Evolutionary conservation across 2,329 filamentous ascomycete genomes (phyloP), one percentile per base, ranked within the genome.

Genomic region (Apiospora rasikravindrae): DNA sequence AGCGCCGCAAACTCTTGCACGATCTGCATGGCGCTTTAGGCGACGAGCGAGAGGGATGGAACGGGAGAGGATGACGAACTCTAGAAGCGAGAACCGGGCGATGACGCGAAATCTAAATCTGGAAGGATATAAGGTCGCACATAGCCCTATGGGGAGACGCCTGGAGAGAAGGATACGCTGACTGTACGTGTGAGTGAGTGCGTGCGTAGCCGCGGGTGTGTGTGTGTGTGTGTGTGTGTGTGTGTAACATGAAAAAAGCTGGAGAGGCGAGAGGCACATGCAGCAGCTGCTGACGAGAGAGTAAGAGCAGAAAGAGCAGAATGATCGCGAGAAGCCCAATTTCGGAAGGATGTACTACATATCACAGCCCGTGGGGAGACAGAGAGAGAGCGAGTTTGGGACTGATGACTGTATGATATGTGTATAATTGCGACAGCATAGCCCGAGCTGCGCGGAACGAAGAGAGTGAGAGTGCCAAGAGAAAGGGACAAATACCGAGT

Each of bases 1-100:
- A 64, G 19, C 57, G 57, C 57, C 57, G 57, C 29, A 64, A n/a
- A 40, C 33, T 64, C 4, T n/a, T 37, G 57, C 57, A n/a, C 57
- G 22, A 40, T 11, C 33, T 64, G 57, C 33, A 40, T 19, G 14
- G 26, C 14, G 53, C 26, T 29, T 61, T 40, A 40, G 22, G 19
- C 29, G 57, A 64, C 10, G 19, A 13, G 22, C 8, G 49, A 13
- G n/a, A 49, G 47, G 22, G 47, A 49, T 7, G 44, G 4, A 14
- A 44, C 42, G 42, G 42, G 10, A 19, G 44, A n/a, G 29, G 53
- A 37, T 33, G 53, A 61, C 16, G 16, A 8, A 29, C 6, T 22
- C 49, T 7, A 49, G 16, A 61, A 16, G 53, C 26, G 53, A 37
- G 29, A 22, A 61, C 37, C 33, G 53, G 53, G 26, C 29, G 6